Conservation (phyloP, 257 asterid species). For the Solanum pinnatisectum region DNA sequence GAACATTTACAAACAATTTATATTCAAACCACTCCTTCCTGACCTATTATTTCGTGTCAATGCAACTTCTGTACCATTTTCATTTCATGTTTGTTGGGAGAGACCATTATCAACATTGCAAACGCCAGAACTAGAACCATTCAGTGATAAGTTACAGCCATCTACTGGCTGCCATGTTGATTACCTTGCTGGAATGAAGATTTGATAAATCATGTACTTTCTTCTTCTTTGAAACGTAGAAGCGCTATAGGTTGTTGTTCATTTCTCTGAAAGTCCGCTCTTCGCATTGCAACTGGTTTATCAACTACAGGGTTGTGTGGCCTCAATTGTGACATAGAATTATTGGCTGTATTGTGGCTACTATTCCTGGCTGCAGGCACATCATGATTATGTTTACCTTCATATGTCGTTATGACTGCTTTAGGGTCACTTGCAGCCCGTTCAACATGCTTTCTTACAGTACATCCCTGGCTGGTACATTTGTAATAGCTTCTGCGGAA, state of each 20-base stretch:
- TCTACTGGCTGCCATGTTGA: not conserved
- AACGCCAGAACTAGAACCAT: slow-evolving; percentile 10
- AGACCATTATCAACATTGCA: slow-evolving; percentile 12
- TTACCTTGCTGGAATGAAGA: not conserved
- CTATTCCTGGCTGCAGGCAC: slow-evolving; percentile 70
- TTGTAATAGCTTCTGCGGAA: slow-evolving; percentile 83
- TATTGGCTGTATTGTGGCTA: slow-evolving; percentile 44
- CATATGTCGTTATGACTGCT: slow-evolving; percentile 85
- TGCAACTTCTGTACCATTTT: slow-evolving; percentile 16
- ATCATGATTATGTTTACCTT: slow-evolving; percentile 80
- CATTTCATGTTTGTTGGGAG: slow-evolving; percentile 3
- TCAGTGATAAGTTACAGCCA: not conserved
- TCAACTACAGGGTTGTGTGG: slow-evolving; percentile 22
- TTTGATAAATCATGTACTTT: slow-evolving; percentile 22
- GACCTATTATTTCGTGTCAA: not conserved
- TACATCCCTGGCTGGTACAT: slow-evolving; percentile 78
- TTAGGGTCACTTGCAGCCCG: slow-evolving; percentile 79
- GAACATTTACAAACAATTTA: slow-evolving; percentile 25
- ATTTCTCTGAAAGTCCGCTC: slow-evolving; percentile 27
- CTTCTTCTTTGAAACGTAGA: slow-evolving; percentile 67
- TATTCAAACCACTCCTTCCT: slow-evolving; percentile 10
- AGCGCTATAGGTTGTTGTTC: slow-evolving; percentile 50
- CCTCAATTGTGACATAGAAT: slow-evolving; percentile 41
- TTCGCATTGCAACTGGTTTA: slow-evolving; percentile 15
- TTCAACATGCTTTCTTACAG: slow-evolving; percentile 87